Evolutionary conservation across 495 filamentous ascomycete genomes (phyloP).

Genomic region (Daldinia childiae): DNA sequence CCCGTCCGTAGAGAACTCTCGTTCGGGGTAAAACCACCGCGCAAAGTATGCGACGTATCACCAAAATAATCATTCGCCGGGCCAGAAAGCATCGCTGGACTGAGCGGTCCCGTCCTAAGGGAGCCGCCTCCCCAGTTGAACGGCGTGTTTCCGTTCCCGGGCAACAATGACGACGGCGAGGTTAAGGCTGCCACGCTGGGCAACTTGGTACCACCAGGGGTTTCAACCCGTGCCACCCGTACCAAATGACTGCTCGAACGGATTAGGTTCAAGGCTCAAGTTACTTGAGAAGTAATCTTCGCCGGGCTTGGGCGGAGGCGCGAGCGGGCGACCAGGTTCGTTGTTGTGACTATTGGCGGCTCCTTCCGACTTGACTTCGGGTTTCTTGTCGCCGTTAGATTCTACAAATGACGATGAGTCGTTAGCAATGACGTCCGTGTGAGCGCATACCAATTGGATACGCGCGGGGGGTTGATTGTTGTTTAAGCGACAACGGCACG

Average conservation of each 20-base stretch:
- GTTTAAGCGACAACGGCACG: constrained; percentile 19
- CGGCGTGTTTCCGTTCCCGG: constrained; percentile 71
- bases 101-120: constrained; percentile 89
- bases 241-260: constrained; percentile 93
- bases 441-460: constrained; percentile 32
- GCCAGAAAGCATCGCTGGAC: constrained; percentile 96
- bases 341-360: constrained; percentile 41
- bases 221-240: constrained; percentile 74
- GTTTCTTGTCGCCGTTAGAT: constrained; percentile 48
- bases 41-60: constrained; percentile 79
- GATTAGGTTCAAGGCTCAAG: constrained; percentile 85
- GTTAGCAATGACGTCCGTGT: constrained; percentile 43
- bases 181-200: constrained; percentile 91
- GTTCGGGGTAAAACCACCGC: constrained; percentile 92
- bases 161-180: constrained; percentile 83
- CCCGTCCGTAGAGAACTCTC: constrained; percentile 93
- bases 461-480: constrained; percentile 13
- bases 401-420: constrained; percentile 34
- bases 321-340: constrained; percentile 64
- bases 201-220: constrained; percentile 87
- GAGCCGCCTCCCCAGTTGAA: constrained; percentile 86
- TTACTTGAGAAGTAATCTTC: constrained; percentile 80
- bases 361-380: constrained; percentile 53
- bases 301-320: constrained; percentile 80
- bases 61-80: constrained; percentile 75